Percentiles rank a stretch among this genome's conserved stretches.
phyloP scores from a whole-genome alignment of 306 rosid species.

The Phaseolus lunatus region DNA sequence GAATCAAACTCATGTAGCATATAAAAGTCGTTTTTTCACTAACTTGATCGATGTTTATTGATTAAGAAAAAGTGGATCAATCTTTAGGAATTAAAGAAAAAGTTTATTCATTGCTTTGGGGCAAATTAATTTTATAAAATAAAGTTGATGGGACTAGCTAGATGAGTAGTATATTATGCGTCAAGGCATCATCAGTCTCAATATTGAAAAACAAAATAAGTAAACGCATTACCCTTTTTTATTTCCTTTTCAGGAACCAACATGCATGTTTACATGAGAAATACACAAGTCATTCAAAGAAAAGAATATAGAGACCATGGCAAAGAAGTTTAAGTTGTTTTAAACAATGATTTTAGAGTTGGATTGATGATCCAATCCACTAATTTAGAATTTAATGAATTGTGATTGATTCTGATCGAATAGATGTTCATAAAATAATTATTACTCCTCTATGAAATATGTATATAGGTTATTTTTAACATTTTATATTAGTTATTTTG shows the following conservation, averaged over 20 bases:
- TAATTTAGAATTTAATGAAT: neutral
- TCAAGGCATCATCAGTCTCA: conserved; percentile 14
- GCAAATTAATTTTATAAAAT: conserved; percentile 10
- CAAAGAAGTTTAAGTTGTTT: neutral
- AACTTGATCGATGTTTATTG: no score
- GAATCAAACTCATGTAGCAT: no score
- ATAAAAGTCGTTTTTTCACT: no score
- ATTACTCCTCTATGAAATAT: no score
- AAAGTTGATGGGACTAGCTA: neutral
- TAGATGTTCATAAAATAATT: neutral
- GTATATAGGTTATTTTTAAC: no score
- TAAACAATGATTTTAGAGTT: neutral
- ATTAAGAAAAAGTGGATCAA: no score
- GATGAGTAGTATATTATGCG: conserved; percentile 15
- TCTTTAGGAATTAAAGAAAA: no score
- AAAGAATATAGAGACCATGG: neutral
- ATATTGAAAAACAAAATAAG: neutral
- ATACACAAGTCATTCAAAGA: neutral
- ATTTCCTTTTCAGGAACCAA: neutral
- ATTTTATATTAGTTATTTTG: no score
- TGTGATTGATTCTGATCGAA: neutral
- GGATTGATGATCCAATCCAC: neutral
- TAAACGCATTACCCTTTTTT: neutral
- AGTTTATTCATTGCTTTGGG: no score
- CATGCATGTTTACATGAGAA: neutral